These are phyloP conservation scores for Colletotrichum tamarilloi DNA, from an alignment of 2,329 filamentous ascomycete species.

Conservation along the genomic window DNA sequence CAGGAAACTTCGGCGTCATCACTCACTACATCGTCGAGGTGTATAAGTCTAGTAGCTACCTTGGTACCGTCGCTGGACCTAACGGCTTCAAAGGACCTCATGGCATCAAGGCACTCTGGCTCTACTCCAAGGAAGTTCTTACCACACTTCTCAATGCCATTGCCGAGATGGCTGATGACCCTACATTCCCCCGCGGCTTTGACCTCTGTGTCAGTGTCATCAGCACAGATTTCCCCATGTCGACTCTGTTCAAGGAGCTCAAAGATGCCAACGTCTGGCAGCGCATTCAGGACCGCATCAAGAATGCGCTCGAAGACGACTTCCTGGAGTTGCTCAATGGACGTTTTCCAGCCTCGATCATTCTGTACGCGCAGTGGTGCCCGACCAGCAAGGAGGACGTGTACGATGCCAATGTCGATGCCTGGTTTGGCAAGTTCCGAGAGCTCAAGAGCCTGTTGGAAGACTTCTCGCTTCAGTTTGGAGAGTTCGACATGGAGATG, in stretches of 20 bases:
- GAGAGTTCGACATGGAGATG: constrained; percentile 54
- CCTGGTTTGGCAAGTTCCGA: constrained; percentile 49
- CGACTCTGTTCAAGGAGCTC: constrained; percentile 48
- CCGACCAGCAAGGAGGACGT: constrained; percentile 49
- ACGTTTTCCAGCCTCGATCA: constrained; percentile 52
- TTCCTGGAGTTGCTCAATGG: constrained; percentile 49
- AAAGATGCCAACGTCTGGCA: constrained; percentile 40
- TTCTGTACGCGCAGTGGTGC: constrained; percentile 62
- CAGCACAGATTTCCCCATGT: constrained; percentile 51
- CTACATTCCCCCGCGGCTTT: constrained; percentile 55
- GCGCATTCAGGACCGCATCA: constrained; percentile 46
- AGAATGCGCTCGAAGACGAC: constrained; percentile 47
- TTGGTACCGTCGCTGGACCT: constrained; percentile 11
- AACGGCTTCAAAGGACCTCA: constrained; percentile 46
- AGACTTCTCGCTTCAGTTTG: constrained; percentile 42
- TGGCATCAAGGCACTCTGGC: constrained; percentile 54
- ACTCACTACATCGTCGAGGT: constrained; percentile 63
- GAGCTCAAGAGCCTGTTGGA: constrained; percentile 39
- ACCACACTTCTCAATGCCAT: constrained; percentile 51
- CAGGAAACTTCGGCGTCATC: constrained; percentile 67
- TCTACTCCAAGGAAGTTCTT: constrained; percentile 52
- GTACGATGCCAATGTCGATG: constrained; percentile 45
- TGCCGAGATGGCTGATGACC: constrained; percentile 56
- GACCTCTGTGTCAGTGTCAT: constrained; percentile 60
- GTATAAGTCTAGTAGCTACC: constrained; percentile 39